Conservation (phyloP, 129 eudicot genomes). For the Tanacetum coccineum region DNA sequence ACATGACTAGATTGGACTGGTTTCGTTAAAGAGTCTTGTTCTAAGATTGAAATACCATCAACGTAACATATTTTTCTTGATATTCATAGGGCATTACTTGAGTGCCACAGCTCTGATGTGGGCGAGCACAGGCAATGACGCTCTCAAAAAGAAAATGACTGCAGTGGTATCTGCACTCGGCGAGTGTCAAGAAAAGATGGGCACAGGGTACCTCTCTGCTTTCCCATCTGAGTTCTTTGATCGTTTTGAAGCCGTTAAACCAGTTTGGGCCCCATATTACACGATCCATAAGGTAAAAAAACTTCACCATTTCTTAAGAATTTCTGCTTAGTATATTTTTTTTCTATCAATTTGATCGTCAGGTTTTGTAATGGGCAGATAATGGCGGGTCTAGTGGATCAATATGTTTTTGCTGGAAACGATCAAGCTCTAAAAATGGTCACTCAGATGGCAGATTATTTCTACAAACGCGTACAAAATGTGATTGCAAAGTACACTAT, state of each 20-base stretch:
- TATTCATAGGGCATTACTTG: conserved; percentile 73
- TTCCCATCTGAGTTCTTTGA: conserved; percentile 85
- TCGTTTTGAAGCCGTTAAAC: conserved; percentile 61
- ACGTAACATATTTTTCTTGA: conserved; percentile 3
- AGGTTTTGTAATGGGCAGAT: conserved; percentile 45
- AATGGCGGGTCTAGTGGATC: conserved; percentile 93
- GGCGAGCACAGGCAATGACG: conserved; percentile 70
- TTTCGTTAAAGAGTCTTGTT: not conserved
- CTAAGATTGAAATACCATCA: not conserved
- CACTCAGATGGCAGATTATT: conserved; percentile 82
- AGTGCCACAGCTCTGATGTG: conserved; percentile 96
- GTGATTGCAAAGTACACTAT: conserved; percentile 60
- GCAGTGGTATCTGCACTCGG: conserved; percentile 55
- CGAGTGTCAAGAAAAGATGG: conserved; percentile 61
- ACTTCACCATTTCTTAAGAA: not conserved
- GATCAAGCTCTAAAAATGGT: conserved; percentile 59
- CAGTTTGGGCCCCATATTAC: conserved; percentile 96
- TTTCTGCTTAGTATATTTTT: not conserved
- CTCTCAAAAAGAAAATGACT: conserved; percentile 57
- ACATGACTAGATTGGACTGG: no score
- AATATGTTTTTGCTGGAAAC: conserved; percentile 54
- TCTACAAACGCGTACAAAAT: conserved; percentile 71
- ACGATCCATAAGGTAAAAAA: conserved; percentile 91
- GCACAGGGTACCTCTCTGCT: conserved; percentile 86
- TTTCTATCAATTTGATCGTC: not conserved